Base-by-base conservation (phyloP, 2,329 filamentous ascomycete genomes). In the Emergomyces orientalis region DNA sequence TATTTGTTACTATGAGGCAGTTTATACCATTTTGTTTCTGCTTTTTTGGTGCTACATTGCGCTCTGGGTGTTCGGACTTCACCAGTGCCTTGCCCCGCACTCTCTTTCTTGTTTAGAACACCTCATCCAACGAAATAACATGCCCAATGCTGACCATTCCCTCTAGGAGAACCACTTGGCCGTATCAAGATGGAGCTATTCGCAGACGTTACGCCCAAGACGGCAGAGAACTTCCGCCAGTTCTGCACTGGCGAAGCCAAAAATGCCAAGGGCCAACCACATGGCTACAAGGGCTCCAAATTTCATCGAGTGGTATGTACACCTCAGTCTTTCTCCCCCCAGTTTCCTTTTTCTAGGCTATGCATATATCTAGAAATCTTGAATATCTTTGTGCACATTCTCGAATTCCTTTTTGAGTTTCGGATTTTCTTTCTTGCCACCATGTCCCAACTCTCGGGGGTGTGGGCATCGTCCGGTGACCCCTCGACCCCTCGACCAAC, bases 221-320 rank as follows among this genome's bases (percentile, higher is more conserved):
- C 94, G 9, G 90, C 91, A 37, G 94, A 97, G 77, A 97, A 97
- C 80, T 97, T 99, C 75, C 89, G 92, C 56, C 91, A 95, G 73
- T 96, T 96, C 79, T 97, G 92, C 79, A 97, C 93, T 0, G 94
- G 94, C 70, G 93, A 97, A 80, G 87, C 84, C 68, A 96, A 91
- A 78, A 89, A 89, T 72, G 76, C 84, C 59, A 83, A 86, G 11
- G 90, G 91, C 41, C 82, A 86, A 66, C 88, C 92, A 0, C 89
- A 95, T 73, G 94, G 94, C 66, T 99, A 97, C 82, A 97, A 97
- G 78, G 89, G 90, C 61, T 88, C 85, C 79, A 95, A 91, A 75
- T 97, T 97, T 71, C 94, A 97, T 77, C 87, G 94, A 63, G 90
- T 97, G 70, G 91, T 95, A 62, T 64, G 56, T 19, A 45, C 14